Percentiles rank a stretch among this genome's conserved stretches.
Conservation (phyloP, 2,329 filamentous ascomycete species). For the Fusarium palustre region DNA sequence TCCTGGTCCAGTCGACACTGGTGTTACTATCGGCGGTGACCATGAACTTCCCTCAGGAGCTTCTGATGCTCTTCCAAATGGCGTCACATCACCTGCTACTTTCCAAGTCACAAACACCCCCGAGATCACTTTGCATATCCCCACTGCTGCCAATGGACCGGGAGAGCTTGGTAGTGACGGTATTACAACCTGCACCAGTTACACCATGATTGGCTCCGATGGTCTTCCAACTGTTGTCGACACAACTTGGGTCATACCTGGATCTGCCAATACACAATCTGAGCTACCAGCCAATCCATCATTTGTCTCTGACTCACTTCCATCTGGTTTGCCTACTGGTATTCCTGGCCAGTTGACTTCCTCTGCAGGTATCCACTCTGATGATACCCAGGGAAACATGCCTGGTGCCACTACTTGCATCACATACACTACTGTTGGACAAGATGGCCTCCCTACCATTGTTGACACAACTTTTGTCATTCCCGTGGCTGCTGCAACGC, state of each 20-base stretch:
- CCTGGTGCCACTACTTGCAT: conserved; percentile 47
- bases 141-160: conserved; percentile 16
- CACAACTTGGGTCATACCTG: conserved; percentile 49
- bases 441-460: conserved; percentile 47
- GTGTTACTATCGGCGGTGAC: conserved; percentile 21
- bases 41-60: conserved; percentile 22
- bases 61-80: conserved; percentile 35
- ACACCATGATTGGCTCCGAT: conserved; percentile 41
- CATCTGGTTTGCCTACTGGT: conserved; percentile 43
- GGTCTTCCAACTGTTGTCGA: conserved; percentile 49
- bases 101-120: conserved; percentile 22
- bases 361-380: conserved; percentile 16
- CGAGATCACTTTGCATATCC: conserved; percentile 5
- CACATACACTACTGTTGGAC: conserved; percentile 47
- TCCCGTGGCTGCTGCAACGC: conserved; percentile 37
- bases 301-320: conserved; percentile 33
- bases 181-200: conserved; percentile 44
- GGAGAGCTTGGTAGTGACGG: conserved; percentile 13
- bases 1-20: conserved; percentile 41
- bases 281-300: conserved; percentile 36
- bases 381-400: not conserved
- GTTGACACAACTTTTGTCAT: conserved; percentile 50
- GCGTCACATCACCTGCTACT: conserved; percentile 20
- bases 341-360: conserved; percentile 39
- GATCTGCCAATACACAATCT: conserved; percentile 37